Base-by-base conservation (phyloP, 1,139 yeast genomes). In the Protomyces inouyei region DNA sequence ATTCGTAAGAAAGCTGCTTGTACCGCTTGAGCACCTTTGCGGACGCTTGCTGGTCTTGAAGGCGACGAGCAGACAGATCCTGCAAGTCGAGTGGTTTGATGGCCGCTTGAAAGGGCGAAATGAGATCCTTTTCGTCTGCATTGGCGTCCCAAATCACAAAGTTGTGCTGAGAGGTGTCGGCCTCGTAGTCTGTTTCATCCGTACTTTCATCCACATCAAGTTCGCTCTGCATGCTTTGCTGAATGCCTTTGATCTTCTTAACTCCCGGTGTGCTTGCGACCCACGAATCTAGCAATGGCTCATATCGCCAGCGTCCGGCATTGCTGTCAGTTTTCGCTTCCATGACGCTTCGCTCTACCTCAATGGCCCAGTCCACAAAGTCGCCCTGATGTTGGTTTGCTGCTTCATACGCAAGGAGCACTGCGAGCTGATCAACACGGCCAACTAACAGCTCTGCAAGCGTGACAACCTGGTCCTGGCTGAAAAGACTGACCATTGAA, bases 211-310 rank as follows among this genome's bases (percentile, higher is more conserved):
- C 2, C n/a, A 16, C 28, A 59, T 51, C 40, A 12, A 25, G 5
- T 3, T n/a, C 25, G n/a, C 52, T 55, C 21, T 35, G 38, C 8
- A 48, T 55, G 6, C 40, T 36, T 16, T 35, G 55, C 38, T 35
- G 43, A 9, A 14, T 6, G 10, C 32, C n/a, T 28, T 14, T 16
- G 4, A 59, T 35, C 45, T 59, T 52, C 14, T 52, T 23, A 35
- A 52, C 14, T 23, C 63, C 63, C n/a, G 63, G 63, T 10, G 63
- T 59, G 45, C 37, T 59, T 12, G 53, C 63, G n/a, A 59, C 63
- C 63, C 63, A 59, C 5, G 63, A 59, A 16, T 52, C 63, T 35
- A 59, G 36, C 21, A 59, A 35, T 18, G 63, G 63, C 45, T 59
- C 63, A 57, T 52, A 59, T 4, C 63, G 56, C 36, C 54, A 59